Percentiles rank a stretch among this genome's conserved stretches.
These are phyloP conservation scores for Paramarasmius palmivorus DNA, from an alignment of 1,284 basidiomycete genomes.

Conservation along the genomic window DNA sequence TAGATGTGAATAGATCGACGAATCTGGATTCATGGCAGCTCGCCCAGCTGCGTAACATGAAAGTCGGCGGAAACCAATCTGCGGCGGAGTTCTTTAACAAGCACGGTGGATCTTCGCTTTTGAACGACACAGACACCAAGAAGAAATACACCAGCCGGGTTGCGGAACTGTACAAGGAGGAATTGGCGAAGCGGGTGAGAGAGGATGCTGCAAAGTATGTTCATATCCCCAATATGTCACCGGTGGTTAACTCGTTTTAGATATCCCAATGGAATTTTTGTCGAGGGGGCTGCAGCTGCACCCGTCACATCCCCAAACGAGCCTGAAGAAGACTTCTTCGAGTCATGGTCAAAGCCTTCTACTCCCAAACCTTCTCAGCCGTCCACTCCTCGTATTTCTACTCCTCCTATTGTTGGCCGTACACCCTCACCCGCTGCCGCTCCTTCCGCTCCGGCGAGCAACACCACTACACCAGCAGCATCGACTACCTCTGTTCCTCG, in stretches of 20 bases:
- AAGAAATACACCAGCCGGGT: slow-evolving; percentile 87
- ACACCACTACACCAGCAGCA: slow-evolving; percentile 30
- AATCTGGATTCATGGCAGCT: slow-evolving; percentile 97
- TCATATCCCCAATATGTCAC: background rate
- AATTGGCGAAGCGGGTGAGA: slow-evolving; percentile 80
- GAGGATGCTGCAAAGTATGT: slow-evolving; percentile 76
- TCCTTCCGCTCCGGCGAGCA: slow-evolving; percentile 32
- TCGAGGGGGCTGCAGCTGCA: slow-evolving; percentile 64
- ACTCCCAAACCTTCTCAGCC: slow-evolving; percentile 54
- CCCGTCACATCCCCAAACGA: slow-evolving; percentile 32
- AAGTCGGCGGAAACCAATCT: slow-evolving; percentile 92
- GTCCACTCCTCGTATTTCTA: slow-evolving; percentile 46
- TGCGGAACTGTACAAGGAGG: slow-evolving; percentile 91
- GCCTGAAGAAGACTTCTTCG: slow-evolving; percentile 92
- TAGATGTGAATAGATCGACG: slow-evolving; percentile 69
- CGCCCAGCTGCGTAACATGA: slow-evolving; percentile 92
- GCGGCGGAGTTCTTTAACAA: slow-evolving; percentile 90
- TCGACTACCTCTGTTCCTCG: slow-evolving; percentile 44
- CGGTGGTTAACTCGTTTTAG: slow-evolving; percentile 38
- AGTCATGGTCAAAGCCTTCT: slow-evolving; percentile 89
- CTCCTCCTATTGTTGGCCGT: slow-evolving; percentile 61
- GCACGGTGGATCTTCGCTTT: slow-evolving; percentile 75
- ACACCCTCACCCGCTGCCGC: slow-evolving; percentile 41
- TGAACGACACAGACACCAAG: slow-evolving; percentile 80
- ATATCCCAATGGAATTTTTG: slow-evolving; percentile 73